Evolutionary conservation across 306 rosid species (phyloP).

Genomic region (Rubus idaeus): DNA sequence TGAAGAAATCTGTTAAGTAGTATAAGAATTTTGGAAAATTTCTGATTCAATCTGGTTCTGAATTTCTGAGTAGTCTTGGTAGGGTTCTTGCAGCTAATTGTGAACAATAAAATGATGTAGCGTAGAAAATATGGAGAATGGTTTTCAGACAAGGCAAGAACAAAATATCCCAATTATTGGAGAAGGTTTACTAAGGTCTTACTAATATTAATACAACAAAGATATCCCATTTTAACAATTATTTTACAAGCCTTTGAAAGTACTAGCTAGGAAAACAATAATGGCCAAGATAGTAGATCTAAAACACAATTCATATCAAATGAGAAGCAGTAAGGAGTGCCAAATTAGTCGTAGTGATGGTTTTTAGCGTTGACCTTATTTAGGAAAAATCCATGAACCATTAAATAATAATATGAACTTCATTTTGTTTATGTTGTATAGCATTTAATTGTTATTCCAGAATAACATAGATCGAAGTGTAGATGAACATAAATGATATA

Average conservation of each 20-base stretch:
- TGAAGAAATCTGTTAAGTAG: no score
- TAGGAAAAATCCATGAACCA: no score
- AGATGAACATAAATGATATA: no score
- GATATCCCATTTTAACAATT: not conserved
- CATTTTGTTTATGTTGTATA: no score
- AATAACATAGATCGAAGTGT: no score
- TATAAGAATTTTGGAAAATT: no score
- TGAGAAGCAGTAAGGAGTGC: constrained; percentile 53
- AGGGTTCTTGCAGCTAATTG: not conserved
- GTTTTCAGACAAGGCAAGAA: not conserved
- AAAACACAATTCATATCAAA: constrained; percentile 13
- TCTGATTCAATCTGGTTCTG: no score
- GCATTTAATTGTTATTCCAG: no score
- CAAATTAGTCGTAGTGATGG: no score
- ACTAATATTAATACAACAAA: not conserved
- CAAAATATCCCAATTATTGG: constrained; percentile 5
- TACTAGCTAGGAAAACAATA: not conserved
- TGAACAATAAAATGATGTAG: not conserved
- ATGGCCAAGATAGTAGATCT: not conserved
- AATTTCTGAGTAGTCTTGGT: no score
- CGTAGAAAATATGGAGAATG: not conserved
- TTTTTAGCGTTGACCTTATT: no score
- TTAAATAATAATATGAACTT: no score
- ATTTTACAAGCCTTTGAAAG: constrained; percentile 7
- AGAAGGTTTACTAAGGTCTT: not conserved